phyloP scores from a whole-genome alignment of 1,139 yeast genomes.

The Spathaspora sp. region DNA sequence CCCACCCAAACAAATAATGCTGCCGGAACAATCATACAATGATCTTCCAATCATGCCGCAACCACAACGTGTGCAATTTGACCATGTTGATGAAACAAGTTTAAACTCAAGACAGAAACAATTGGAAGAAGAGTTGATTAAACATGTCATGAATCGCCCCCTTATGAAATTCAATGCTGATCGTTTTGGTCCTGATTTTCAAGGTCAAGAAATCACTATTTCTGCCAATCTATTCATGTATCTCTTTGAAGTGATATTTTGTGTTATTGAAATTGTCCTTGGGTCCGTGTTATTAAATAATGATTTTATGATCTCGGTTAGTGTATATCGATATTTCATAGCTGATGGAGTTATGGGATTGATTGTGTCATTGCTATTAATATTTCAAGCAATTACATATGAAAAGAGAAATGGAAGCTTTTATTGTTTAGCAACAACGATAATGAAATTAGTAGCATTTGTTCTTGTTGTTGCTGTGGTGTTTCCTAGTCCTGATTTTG shows the following conservation, averaged over 20 bases:
- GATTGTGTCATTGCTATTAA: slow-evolving; percentile 34
- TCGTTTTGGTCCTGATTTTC: slow-evolving; percentile 18
- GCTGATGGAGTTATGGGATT: slow-evolving; percentile 39
- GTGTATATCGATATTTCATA: slow-evolving; percentile 38
- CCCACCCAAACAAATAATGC: slow-evolving; percentile 6
- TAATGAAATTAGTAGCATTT: slow-evolving; percentile 16
- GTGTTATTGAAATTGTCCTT: slow-evolving; percentile 32
- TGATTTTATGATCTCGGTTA: slow-evolving; percentile 24
- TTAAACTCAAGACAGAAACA: slow-evolving; percentile 24
- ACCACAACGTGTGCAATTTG: slow-evolving; percentile 9
- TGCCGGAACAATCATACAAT: slow-evolving; percentile 11
- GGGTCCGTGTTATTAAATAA: slow-evolving; percentile 25
- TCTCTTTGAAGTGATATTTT: slow-evolving; percentile 33
- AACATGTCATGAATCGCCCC: slow-evolving; percentile 38
- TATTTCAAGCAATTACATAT: slow-evolving; percentile 36
- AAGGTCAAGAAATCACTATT: slow-evolving; percentile 21
- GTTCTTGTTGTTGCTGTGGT: slow-evolving; percentile 12
- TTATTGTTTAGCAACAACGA: slow-evolving; percentile 37
- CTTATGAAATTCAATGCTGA: slow-evolving; percentile 22
- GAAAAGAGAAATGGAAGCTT: slow-evolving; percentile 45
- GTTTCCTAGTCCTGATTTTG: slow-evolving; percentile 18
- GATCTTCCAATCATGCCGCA: slow-evolving; percentile 10
- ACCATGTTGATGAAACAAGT: slow-evolving; percentile 4
- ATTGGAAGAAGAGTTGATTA: slow-evolving; percentile 32
- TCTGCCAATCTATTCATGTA: slow-evolving; percentile 35